A percentile compares a stretch with the other conserved stretches of the same genome.
phyloP scores from a whole-genome alignment of 768 basidiomycete genomes.

The Leccinum uliginosum region DNA sequence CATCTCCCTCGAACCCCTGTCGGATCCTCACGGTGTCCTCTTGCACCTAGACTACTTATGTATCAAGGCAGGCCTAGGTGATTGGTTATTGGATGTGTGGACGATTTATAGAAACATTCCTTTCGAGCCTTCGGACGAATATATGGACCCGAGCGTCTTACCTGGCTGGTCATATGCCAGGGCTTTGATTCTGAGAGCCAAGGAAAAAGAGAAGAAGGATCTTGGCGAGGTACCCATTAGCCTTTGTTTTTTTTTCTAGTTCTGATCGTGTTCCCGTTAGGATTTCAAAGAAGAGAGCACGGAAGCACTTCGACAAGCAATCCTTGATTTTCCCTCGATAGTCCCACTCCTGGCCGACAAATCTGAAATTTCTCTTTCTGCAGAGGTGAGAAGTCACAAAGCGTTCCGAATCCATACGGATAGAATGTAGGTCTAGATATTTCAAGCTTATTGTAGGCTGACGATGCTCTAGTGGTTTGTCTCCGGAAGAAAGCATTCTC shows the following conservation, averaged over 20 bases:
- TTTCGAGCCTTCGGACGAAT: conserved; percentile 17
- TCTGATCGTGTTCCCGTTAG: conserved; percentile 28
- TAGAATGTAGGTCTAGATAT: conserved; percentile 43
- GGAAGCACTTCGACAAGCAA: conserved; percentile 66
- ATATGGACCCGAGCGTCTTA: conserved; percentile 52
- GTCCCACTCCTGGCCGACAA: conserved; percentile 84
- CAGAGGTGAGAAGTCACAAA: conserved; percentile 51
- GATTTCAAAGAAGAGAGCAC: conserved; percentile 53
- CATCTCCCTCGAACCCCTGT: conserved; percentile 77
- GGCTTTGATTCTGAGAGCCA: conserved; percentile 60
- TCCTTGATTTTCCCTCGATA: conserved; percentile 74
- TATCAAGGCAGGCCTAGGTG: conserved; percentile 70
- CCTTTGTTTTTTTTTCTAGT: background rate
- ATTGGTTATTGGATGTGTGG: conserved; percentile 77
- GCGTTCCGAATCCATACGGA: conserved; percentile 72
- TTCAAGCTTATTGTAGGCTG: conserved; percentile 3
- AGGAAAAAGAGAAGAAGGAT: conserved; percentile 41
- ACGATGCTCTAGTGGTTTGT: conserved; percentile 28
- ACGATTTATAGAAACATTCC: conserved; percentile 13
- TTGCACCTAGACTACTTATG: conserved; percentile 84
- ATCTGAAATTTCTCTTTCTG: conserved; percentile 63
- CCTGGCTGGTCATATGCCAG: conserved; percentile 77
- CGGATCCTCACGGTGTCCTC: conserved; percentile 84
- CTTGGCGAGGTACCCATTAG: conserved; percentile 34
- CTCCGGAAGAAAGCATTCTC: conserved; percentile 43